Evolutionary conservation across 2,329 filamentous ascomycete genomes (phyloP).

Genomic region (Aspergillus persii): DNA sequence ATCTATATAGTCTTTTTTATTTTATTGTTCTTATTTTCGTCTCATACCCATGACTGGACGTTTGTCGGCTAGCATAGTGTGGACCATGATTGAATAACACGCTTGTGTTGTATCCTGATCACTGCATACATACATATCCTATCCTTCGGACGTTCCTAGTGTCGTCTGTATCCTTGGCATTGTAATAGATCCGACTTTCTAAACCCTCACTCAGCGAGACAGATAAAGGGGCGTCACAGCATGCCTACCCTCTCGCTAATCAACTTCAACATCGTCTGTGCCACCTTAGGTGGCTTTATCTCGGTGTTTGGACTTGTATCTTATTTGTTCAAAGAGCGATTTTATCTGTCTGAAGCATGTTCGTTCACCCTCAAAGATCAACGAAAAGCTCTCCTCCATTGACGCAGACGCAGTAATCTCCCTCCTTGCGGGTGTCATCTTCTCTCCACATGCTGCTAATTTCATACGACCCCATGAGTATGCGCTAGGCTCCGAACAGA

Average conservation of each 20-base stretch:
- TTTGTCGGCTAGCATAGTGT: slow-evolving; percentile 6
- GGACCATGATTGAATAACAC: slow-evolving; percentile 41
- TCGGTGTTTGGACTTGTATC: slow-evolving; percentile 88
- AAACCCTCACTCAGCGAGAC: background rate
- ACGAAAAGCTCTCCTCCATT: slow-evolving; percentile 2
- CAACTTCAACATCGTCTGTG: slow-evolving; percentile 83
- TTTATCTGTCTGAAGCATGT: slow-evolving; percentile 89
- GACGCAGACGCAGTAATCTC: slow-evolving; percentile 66
- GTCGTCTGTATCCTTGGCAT: background rate
- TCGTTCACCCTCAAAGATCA: slow-evolving; percentile 39
- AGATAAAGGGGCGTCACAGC: slow-evolving; percentile 10
- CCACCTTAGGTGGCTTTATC: slow-evolving; percentile 80
- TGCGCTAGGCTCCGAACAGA: slow-evolving; percentile 55
- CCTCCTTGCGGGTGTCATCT: slow-evolving; percentile 71
- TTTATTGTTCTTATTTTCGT: background rate
- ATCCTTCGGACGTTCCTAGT: background rate
- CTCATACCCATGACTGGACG: slow-evolving; percentile 17
- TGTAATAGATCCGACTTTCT: background rate
- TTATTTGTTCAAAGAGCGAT: slow-evolving; percentile 83
- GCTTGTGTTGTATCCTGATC: slow-evolving; percentile 13
- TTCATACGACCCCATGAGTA: slow-evolving; percentile 75
- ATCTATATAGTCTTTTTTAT: too few species aligned
- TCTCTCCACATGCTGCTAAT: slow-evolving; percentile 75
- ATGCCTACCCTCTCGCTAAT: slow-evolving; percentile 65
- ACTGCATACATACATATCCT: background rate